Evolutionary conservation across 2,329 filamentous ascomycete genomes (phyloP).

Genomic region (Thielaviopsis populi): DNA sequence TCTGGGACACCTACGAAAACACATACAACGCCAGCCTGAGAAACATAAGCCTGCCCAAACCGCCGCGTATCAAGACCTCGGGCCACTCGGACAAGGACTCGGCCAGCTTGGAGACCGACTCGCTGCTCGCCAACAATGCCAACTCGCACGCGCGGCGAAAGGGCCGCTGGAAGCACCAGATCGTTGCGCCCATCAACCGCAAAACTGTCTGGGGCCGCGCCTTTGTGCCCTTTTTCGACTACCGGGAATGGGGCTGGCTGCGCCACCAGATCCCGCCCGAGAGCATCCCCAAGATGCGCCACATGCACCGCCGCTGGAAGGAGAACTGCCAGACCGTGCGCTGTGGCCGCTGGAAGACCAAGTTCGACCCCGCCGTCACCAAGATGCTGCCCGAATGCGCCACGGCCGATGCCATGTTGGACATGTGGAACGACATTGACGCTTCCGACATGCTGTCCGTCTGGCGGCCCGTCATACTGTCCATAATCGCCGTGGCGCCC

Average conservation of each 20-base stretch:
- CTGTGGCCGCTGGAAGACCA: background rate
- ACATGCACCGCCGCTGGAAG: slow-evolving; percentile 18
- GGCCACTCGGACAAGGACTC: background rate
- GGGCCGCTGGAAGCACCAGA: slow-evolving; percentile 7
- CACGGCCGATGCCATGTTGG: slow-evolving; percentile 23
- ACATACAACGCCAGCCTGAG: background rate
- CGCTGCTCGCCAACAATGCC: background rate
- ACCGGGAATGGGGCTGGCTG: slow-evolving; percentile 16
- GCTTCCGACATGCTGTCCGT: background rate
- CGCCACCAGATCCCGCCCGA: slow-evolving; percentile 13
- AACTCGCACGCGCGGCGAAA: background rate
- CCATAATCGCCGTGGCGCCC: slow-evolving; percentile 7
- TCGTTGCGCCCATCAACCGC: slow-evolving; percentile 4
- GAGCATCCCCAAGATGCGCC: background rate
- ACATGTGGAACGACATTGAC: slow-evolving; percentile 22
- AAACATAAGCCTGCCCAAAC: background rate
- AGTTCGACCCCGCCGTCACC: background rate
- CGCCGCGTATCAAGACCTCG: background rate
- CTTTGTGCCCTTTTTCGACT: slow-evolving; percentile 16
- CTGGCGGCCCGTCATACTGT: slow-evolving; percentile 9
- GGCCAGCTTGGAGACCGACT: background rate
- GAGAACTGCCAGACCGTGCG: slow-evolving; percentile 12
- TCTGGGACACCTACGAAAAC: slow-evolving; percentile 9
- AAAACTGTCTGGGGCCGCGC: background rate
- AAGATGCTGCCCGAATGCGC: background rate